A percentile compares a stretch with the other conserved stretches of the same genome.
phyloP scores from a whole-genome alignment of 345 rosid genomes.

The Brassica rapa region DNA sequence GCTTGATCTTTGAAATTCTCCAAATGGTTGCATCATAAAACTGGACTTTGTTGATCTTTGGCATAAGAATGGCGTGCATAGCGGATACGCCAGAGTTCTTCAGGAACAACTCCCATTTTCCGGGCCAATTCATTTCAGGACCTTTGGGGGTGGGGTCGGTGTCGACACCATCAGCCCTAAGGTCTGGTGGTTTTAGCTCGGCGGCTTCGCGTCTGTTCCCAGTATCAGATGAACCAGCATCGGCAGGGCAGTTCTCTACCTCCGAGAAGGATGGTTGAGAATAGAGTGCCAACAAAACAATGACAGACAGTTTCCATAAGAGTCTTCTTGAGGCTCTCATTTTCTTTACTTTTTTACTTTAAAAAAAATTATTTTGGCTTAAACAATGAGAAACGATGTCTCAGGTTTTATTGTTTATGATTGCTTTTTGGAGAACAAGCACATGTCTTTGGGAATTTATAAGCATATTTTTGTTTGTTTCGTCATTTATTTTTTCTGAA shows the following conservation, averaged over 20 bases:
- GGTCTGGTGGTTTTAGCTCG: neutral
- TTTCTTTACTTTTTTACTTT: neutral
- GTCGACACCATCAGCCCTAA: neutral
- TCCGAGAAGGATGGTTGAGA: constrained; percentile 1
- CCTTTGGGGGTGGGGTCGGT: neutral
- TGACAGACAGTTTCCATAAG: constrained; percentile 29
- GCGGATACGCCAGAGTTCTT: constrained; percentile 75
- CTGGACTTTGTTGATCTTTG: constrained; percentile 51
- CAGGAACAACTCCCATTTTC: constrained; percentile 59
- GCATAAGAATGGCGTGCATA: constrained; percentile 76
- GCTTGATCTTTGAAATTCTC: constrained; percentile 47
- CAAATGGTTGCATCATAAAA: constrained; percentile 80
- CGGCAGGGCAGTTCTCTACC: neutral
- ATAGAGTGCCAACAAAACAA: constrained; percentile 18
- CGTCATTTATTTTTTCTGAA: constrained; percentile 3
- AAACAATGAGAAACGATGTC: constrained; percentile 4
- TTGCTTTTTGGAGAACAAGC: neutral
- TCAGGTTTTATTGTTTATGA: constrained; percentile 4
- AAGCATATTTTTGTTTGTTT: constrained; percentile 29
- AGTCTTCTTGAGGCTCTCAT: constrained; percentile 30
- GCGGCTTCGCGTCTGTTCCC: constrained; percentile 12
- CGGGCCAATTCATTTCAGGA: constrained; percentile 40
- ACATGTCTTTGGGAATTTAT: constrained; percentile 10
- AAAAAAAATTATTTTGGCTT: neutral
- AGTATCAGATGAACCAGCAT: neutral